These are phyloP conservation scores for Coemansia furcata DNA, from an alignment of 192 early-diverging fungal genomes.

Conservation along the genomic window DNA sequence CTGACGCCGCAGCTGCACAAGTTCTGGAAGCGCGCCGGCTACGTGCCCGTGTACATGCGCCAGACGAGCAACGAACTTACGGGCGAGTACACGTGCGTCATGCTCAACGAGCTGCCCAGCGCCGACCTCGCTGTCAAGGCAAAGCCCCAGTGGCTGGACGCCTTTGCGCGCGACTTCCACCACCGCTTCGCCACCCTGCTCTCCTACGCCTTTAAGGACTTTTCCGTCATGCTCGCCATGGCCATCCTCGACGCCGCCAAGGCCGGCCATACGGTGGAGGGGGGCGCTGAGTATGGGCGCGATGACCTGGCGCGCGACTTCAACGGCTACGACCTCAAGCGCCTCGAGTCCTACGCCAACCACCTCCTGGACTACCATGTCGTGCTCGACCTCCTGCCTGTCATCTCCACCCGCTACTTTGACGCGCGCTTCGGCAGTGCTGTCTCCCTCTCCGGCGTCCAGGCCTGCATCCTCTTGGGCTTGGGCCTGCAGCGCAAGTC, in stretches of 20 bases:
- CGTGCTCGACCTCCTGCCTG: slow-evolving; percentile 87
- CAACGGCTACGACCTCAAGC: slow-evolving; percentile 81
- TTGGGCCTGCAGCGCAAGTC: slow-evolving; percentile 92
- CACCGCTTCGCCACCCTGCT: slow-evolving; percentile 85
- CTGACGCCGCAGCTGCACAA: slow-evolving; percentile 85
- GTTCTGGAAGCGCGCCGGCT: slow-evolving; percentile 95
- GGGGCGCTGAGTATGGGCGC: slow-evolving; percentile 13
- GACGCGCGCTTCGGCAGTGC: slow-evolving; percentile 53
- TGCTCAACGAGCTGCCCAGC: slow-evolving; percentile 77
- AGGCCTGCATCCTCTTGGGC: slow-evolving; percentile 82
- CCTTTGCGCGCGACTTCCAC: slow-evolving; percentile 90
- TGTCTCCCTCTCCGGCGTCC: slow-evolving; percentile 80
- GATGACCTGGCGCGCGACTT: slow-evolving; percentile 37
- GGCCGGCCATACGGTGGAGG: slow-evolving; percentile 40
- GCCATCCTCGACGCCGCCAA: slow-evolving; percentile 76
- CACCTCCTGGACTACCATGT: slow-evolving; percentile 98
- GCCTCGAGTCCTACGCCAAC: slow-evolving; percentile 93
- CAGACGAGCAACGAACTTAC: slow-evolving; percentile 97
- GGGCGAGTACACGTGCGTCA: slow-evolving; percentile 97
- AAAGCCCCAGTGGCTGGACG: slow-evolving; percentile 74
- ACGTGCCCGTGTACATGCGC: slow-evolving; percentile 90
- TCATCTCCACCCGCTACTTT: slow-evolving; percentile 80
- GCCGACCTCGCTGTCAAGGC: slow-evolving; percentile 49
- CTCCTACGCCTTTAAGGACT: slow-evolving; percentile 83
- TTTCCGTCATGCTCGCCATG: slow-evolving; percentile 77